These are phyloP conservation scores for Cardamine resedifolia DNA, from an alignment of 345 rosid genomes.

Conservation along the genomic window DNA sequence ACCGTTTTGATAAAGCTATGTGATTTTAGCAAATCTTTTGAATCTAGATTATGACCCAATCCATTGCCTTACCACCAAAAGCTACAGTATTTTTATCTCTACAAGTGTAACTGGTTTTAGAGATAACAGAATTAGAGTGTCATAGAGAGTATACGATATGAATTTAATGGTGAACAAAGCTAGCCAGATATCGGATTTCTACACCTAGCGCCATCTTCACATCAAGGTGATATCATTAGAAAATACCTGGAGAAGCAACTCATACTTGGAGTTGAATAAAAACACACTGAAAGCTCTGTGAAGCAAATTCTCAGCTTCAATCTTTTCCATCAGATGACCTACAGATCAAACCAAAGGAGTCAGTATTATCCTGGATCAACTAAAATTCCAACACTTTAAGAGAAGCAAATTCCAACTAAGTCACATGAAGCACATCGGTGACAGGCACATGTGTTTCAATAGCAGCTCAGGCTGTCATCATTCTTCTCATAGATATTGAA, in stretches of 20 bases:
- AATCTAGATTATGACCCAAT: background rate
- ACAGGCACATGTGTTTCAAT: background rate
- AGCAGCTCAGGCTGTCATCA: no score
- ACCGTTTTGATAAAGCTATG: background rate
- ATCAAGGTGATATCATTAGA: background rate
- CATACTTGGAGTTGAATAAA: conserved; percentile 88
- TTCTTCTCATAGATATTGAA: background rate
- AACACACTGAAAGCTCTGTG: conserved; percentile 99
- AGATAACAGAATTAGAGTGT: conserved; percentile 1
- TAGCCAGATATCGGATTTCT: background rate
- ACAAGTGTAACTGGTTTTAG: conserved; percentile 1
- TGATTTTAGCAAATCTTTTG: background rate
- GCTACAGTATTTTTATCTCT: background rate
- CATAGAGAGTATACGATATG: background rate
- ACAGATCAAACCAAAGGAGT: conserved; percentile 25
- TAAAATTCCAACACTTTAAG: background rate
- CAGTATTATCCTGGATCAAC: background rate
- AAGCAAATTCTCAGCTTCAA: conserved; percentile 67
- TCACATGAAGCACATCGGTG: background rate
- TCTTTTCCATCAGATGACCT: conserved; percentile 98
- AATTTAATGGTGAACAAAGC: background rate
- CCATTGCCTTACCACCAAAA: background rate
- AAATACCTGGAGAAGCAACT: conserved; percentile 93
- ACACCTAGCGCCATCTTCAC: background rate
- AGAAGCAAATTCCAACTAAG: background rate